A percentile compares a stretch with the other conserved stretches of the same genome.
Evolutionary conservation across 2,329 filamentous ascomycete species (phyloP).

Genomic region (Neospermospora avenae): DNA sequence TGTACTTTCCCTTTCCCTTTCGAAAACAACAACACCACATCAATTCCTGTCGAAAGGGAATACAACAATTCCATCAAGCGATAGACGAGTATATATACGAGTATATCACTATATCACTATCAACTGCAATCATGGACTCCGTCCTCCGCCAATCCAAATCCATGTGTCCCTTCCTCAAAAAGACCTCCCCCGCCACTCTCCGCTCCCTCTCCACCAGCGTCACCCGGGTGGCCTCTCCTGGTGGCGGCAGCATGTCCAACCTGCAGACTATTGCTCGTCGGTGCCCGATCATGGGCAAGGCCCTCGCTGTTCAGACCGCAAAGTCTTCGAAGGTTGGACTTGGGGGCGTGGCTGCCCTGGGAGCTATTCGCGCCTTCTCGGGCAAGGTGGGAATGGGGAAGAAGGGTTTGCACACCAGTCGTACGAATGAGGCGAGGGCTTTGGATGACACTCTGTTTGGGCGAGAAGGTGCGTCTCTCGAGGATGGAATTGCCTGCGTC

Average conservation of each 20-base stretch:
- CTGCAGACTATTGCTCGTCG: slow-evolving; percentile 90
- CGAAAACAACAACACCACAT: not conserved
- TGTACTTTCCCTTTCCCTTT: not conserved
- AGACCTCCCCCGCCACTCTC: slow-evolving; percentile 86
- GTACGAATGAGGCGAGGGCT: slow-evolving; percentile 72
- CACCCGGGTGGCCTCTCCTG: slow-evolving; percentile 59
- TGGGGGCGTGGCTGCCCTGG: slow-evolving; percentile 42
- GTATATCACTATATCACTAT: too few relatives aligned
- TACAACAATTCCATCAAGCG: too few relatives aligned
- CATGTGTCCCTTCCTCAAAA: slow-evolving; percentile 96
- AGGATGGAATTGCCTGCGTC: not conserved
- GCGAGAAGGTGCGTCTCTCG: slow-evolving; percentile 46
- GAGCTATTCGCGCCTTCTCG: slow-evolving; percentile 50
- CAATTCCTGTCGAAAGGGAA: slow-evolving; percentile 15
- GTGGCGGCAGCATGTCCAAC: slow-evolving; percentile 94
- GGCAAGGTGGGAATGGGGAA: slow-evolving; percentile 53
- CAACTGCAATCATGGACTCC: slow-evolving; percentile 70
- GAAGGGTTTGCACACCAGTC: slow-evolving; percentile 78
- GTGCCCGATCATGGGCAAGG: slow-evolving; percentile 99
- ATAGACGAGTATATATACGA: too few relatives aligned
- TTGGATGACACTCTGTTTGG: slow-evolving; percentile 57
- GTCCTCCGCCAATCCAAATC: slow-evolving; percentile 92
- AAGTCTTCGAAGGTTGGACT: slow-evolving; percentile 46
- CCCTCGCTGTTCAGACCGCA: slow-evolving; percentile 79
- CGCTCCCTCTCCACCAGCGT: slow-evolving; percentile 75